These are phyloP conservation scores for Capsicum chinense DNA, from an alignment of 257 asterid species.

Conservation along the genomic window DNA sequence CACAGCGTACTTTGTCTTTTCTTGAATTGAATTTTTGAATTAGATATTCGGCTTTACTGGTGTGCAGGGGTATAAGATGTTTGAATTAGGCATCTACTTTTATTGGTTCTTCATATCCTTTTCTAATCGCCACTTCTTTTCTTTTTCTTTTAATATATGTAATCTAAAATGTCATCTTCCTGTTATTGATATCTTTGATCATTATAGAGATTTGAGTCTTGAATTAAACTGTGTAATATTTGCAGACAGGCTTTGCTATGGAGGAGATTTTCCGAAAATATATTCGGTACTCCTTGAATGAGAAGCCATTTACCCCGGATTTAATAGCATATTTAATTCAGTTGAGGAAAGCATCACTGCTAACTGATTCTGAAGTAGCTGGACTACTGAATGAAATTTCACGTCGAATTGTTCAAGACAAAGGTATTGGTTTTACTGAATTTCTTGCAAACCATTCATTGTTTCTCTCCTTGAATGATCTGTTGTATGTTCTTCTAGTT, in stretches of 20 bases:
- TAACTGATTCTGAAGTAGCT: slow-evolving; percentile 83
- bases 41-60: slow-evolving; percentile 15
- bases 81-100: neutral
- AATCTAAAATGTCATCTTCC: neutral
- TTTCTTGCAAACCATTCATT: neutral
- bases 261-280: slow-evolving; percentile 86
- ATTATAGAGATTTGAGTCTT: neutral
- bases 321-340: slow-evolving; percentile 78
- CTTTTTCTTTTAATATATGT: neutral
- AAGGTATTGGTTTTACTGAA: slow-evolving; percentile 55
- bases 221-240: slow-evolving; percentile 31
- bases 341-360: slow-evolving; percentile 68
- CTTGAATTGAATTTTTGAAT: slow-evolving; percentile 11
- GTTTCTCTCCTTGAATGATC: neutral
- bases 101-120: slow-evolving; percentile 7
- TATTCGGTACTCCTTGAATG: slow-evolving; percentile 86
- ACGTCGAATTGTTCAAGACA: slow-evolving; percentile 80
- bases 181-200: neutral
- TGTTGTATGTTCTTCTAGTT: slow-evolving; percentile 21
- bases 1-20: neutral
- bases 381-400: slow-evolving; percentile 87
- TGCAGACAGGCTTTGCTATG: slow-evolving; percentile 88
- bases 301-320: slow-evolving; percentile 87
- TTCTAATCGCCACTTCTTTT: neutral
- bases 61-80: neutral